These are phyloP conservation scores for Saccharomycopsis sp. DNA, from an alignment of 805 yeast species.

Conservation along the genomic window DNA sequence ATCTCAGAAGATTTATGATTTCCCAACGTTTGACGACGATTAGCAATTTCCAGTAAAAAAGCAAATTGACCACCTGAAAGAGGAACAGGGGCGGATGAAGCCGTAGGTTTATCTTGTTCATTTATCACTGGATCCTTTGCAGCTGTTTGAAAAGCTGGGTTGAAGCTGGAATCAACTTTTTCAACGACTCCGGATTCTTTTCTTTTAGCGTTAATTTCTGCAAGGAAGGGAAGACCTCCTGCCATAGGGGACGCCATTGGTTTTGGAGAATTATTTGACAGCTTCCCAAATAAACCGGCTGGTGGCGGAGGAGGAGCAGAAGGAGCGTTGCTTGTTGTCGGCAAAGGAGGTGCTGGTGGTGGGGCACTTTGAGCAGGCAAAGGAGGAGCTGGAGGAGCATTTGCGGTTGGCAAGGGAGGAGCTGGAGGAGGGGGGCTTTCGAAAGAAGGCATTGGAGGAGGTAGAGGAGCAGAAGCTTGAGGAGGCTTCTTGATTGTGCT, in stretches of 20 bases:
- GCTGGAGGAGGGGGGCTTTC: conserved; percentile 1
- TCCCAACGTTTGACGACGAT: background rate
- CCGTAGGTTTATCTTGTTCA: conserved; percentile 15
- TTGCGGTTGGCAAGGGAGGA: conserved; percentile 8
- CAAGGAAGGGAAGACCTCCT: conserved; percentile 46
- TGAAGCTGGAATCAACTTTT: conserved; percentile 21
- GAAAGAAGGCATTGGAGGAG: conserved; percentile 8
- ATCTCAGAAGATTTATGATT: conserved; percentile 16
- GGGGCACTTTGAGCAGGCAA: conserved; percentile 24
- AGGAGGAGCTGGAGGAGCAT: conserved; percentile 23
- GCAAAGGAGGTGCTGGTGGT: conserved; percentile 22
- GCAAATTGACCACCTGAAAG: conserved; percentile 16
- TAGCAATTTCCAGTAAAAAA: conserved; percentile 7
- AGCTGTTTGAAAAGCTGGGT: conserved; percentile 17
- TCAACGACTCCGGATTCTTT: conserved; percentile 42
- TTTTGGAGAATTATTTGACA: conserved; percentile 15
- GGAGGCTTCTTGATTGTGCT: too few species aligned
- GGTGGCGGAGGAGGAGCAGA: conserved; percentile 18
- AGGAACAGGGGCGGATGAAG: conserved; percentile 15
- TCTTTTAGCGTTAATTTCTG: conserved; percentile 46
- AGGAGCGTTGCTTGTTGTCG: conserved; percentile 13
- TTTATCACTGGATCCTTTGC: conserved; percentile 16
- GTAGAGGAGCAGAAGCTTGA: conserved; percentile 13
- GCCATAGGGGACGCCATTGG: conserved; percentile 5
- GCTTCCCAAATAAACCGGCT: background rate